Conservation (phyloP, 2,329 filamentous ascomycete genomes). For the Colletotrichum viniferum region DNA sequence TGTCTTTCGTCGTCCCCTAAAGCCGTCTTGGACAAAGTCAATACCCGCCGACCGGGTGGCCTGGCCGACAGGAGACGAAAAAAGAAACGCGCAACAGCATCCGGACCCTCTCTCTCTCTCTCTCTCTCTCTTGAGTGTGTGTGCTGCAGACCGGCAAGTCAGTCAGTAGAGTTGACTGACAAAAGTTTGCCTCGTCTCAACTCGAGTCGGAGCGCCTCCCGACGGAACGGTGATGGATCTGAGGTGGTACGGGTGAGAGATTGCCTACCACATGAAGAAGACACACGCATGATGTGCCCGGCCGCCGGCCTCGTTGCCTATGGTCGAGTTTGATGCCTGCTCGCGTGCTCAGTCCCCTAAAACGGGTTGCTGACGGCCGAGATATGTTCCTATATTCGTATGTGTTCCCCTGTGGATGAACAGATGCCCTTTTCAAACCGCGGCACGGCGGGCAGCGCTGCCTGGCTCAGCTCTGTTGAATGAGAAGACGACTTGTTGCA, state of each 20-base stretch:
- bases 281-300: neutral
- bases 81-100: neutral
- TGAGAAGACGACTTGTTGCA: neutral
- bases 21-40: neutral
- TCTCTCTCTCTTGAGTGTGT: neutral
- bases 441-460: neutral
- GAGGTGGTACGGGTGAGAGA: neutral
- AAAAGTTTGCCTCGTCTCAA: conserved; percentile 1
- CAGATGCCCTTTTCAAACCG: neutral
- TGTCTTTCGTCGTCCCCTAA: neutral
- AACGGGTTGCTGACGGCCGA: neutral
- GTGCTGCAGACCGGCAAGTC: neutral
- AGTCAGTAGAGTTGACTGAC: neutral
- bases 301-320: neutral
- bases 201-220: neutral
- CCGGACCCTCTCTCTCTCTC: neutral
- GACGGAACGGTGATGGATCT: neutral
- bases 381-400: neutral
- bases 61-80: neutral
- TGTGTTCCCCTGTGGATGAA: neutral
- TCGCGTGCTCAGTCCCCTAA: conserved; percentile 4
- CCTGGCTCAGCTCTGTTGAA: neutral
- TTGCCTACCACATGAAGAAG: neutral
- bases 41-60: neutral
- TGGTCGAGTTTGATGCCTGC: neutral